These are phyloP conservation scores for Chlorella sorokiniana DNA, from an alignment of 139 green algal genomes.

Conservation along the genomic window DNA sequence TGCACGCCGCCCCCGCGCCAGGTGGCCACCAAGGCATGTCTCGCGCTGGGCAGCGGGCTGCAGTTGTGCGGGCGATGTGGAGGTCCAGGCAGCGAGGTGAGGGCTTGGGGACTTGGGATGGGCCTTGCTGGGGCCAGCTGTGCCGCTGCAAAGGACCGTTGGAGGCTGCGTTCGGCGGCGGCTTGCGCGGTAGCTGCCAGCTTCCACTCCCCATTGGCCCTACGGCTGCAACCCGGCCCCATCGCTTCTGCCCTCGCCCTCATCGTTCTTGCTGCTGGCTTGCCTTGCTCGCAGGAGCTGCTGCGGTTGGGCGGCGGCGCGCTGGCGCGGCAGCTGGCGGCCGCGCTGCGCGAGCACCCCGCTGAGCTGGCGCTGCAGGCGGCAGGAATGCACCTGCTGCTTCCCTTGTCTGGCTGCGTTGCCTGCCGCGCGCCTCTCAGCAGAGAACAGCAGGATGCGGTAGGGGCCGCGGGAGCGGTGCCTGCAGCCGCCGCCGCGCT, in stretches of 20 bases:
- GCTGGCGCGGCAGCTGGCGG: background rate
- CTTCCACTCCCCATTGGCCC: too few relatives aligned
- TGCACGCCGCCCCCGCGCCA: background rate
- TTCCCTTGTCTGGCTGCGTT: slow-evolving; percentile 16
- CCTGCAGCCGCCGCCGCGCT: slow-evolving; percentile 3
- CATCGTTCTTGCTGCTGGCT: background rate
- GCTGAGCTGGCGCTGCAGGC: background rate
- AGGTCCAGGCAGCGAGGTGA: background rate
- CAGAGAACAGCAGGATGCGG: background rate
- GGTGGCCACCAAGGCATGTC: background rate
- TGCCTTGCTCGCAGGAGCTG: background rate
- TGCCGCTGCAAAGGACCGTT: too few relatives aligned
- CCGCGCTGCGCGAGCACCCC: slow-evolving; percentile 4
- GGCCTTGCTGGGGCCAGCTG: background rate
- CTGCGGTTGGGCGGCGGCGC: background rate
- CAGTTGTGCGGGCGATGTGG: slow-evolving; percentile 2
- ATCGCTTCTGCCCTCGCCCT: background rate
- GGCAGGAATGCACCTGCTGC: slow-evolving; percentile 13
- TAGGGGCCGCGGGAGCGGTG: slow-evolving; percentile 15
- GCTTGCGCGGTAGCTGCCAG: too few relatives aligned
- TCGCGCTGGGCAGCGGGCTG: background rate
- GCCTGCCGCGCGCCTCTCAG: background rate
- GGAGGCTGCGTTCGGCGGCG: too few relatives aligned
- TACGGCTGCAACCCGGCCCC: background rate
- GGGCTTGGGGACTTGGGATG: background rate